phyloP scores from a whole-genome alignment of 179 eudicot species.

The Amaranthus tricolor region DNA sequence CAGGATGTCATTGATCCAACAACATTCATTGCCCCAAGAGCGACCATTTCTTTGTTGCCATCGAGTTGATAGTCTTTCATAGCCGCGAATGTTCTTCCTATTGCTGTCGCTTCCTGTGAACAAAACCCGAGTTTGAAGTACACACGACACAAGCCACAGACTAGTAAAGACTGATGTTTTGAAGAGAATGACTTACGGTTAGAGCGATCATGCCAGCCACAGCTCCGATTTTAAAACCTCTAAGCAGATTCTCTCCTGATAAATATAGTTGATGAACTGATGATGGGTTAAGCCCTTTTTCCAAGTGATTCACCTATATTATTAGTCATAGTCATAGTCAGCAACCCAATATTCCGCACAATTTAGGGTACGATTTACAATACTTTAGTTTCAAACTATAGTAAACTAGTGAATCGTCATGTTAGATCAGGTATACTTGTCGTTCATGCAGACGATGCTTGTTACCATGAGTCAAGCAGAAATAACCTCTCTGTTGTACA shows the following conservation, averaged over 20 bases:
- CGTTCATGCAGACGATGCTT: too few species aligned
- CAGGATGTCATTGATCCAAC: constrained; percentile 88
- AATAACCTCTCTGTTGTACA: too few species aligned
- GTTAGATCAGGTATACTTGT: too few species aligned
- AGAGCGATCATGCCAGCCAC: constrained; percentile 60
- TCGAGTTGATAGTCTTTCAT: constrained; percentile 80
- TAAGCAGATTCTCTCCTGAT: constrained; percentile 43
- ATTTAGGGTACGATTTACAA: too few species aligned
- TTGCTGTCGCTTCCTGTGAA: constrained; percentile 80
- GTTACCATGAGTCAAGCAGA: too few species aligned
- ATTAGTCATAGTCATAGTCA: neutral
- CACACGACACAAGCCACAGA: neutral
- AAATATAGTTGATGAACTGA: constrained; percentile 48
- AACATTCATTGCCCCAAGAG: constrained; percentile 78
- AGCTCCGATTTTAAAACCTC: constrained; percentile 59
- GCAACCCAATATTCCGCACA: too few species aligned
- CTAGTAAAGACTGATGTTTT: neutral
- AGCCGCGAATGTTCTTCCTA: constrained; percentile 85
- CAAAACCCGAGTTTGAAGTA: neutral
- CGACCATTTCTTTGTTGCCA: constrained; percentile 95
- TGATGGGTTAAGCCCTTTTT: constrained; percentile 55
- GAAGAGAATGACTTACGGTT: constrained; percentile 39
- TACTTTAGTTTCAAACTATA: too few species aligned
- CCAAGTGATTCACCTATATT: constrained; percentile 53
- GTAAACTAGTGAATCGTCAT: too few species aligned